Evolutionary conservation across 1,139 yeast species (phyloP).

Genomic region (Taphrina confusa): DNA sequence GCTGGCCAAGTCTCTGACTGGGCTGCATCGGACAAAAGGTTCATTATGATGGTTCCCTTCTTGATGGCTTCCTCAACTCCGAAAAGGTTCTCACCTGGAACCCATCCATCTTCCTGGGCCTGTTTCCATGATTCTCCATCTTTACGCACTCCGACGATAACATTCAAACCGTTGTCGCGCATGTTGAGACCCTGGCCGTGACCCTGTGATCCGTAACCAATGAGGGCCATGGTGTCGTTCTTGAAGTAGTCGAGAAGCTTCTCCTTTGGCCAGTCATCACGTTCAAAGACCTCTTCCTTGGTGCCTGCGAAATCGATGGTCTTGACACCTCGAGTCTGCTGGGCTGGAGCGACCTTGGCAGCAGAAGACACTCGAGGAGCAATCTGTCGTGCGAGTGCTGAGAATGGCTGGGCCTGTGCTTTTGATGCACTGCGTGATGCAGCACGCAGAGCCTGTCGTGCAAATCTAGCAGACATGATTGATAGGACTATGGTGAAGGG

Average conservation of each 20-base stretch:
- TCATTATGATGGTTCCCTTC: constrained; percentile 93
- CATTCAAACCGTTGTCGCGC: constrained; percentile 98
- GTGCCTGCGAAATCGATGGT: constrained; percentile 96
- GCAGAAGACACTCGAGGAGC: constrained; percentile 42
- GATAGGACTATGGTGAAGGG: not conserved
- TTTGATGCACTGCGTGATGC: constrained; percentile 43
- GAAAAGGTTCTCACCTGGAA: constrained; percentile 97
- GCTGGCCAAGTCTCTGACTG: constrained; percentile 96
- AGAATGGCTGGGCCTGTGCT: constrained; percentile 38
- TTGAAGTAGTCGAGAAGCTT: constrained; percentile 94
- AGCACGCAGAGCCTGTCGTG: constrained; percentile 43
- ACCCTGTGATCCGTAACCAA: constrained; percentile 99
- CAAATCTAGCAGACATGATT: constrained; percentile 39
- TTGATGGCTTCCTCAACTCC: constrained; percentile 88
- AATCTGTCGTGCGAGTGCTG: constrained; percentile 43
- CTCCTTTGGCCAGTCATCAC: constrained; percentile 99
- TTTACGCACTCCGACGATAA: constrained; percentile 96
- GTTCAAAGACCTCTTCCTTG: constrained; percentile 89
- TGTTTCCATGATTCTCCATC: constrained; percentile 99
- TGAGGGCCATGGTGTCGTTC: constrained; percentile 93
- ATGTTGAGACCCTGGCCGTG: constrained; percentile 99
- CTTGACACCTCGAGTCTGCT: constrained; percentile 74
- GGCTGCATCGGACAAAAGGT: constrained; percentile 98
- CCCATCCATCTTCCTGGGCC: constrained; percentile 99
- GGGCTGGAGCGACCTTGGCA: constrained; percentile 42